A percentile compares a stretch with the other conserved stretches of the same genome.
Conservation (phyloP, 1,284 basidiomycete species). For the Ceratobasidium sp. region DNA sequence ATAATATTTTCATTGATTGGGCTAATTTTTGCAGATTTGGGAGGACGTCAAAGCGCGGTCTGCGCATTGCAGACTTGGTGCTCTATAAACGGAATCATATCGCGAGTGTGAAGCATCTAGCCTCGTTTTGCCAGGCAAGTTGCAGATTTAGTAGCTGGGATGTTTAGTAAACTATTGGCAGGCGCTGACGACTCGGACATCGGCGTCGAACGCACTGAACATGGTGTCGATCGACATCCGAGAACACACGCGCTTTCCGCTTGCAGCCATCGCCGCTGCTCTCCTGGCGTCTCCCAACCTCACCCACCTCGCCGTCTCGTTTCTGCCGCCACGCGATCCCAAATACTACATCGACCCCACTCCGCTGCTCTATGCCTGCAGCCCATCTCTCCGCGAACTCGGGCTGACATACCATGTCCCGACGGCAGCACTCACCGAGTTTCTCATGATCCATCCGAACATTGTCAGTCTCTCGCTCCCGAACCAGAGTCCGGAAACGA, state of each 20-base stretch:
- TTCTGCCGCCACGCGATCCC: constrained; percentile 6
- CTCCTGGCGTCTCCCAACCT: constrained; percentile 27
- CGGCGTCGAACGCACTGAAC: constrained; percentile 32
- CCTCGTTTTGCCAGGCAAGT: constrained; percentile 28
- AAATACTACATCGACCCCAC: constrained; percentile 17
- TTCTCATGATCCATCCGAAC: constrained; percentile 29
- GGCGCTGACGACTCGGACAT: constrained; percentile 20
- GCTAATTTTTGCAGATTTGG: constrained; percentile 18
- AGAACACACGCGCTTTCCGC: constrained; percentile 16
- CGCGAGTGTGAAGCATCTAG: constrained; percentile 22
- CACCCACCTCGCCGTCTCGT: constrained; percentile 20
- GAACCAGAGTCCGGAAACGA: constrained; percentile 25
- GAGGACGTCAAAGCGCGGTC: constrained; percentile 15
- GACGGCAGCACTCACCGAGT: constrained; percentile 23
- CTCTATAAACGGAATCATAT: constrained; percentile 36
- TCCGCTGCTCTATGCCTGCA: constrained; percentile 29
- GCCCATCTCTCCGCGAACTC: constrained; percentile 17
- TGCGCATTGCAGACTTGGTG: constrained; percentile 15
- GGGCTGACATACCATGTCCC: constrained; percentile 18
- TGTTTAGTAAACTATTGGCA: not conserved
- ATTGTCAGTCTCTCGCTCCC: constrained; percentile 31
- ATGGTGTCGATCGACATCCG: constrained; percentile 38
- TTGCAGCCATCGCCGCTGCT: constrained; percentile 15
- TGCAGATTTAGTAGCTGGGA: not conserved
- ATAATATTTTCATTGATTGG: not conserved